These are phyloP conservation scores for Debaryomyces fabryi DNA, from an alignment of 1,139 yeast species.

Conservation along the genomic window DNA sequence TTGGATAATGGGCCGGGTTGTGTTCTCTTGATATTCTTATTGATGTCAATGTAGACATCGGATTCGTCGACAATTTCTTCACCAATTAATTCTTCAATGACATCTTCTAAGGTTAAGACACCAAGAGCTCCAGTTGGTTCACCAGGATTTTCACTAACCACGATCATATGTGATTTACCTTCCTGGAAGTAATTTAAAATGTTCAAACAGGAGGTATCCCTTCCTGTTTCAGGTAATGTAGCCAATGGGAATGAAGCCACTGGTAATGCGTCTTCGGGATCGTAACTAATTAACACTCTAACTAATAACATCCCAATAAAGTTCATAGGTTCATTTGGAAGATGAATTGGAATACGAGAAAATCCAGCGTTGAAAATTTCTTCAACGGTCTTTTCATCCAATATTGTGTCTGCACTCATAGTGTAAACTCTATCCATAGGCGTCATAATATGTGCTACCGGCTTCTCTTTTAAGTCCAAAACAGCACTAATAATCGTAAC, in stretches of 20 bases:
- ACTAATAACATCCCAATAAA: constrained; percentile 95
- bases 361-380: constrained; percentile 93
- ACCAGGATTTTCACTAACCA: constrained; percentile 87
- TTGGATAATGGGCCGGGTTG: constrained; percentile 86
- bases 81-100: constrained; percentile 95
- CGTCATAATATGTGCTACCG: constrained; percentile 87
- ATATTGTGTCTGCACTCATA: constrained; percentile 78
- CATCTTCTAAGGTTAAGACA: constrained; percentile 92
- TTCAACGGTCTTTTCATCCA: constrained; percentile 85
- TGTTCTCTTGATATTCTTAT: constrained; percentile 78
- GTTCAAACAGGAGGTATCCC: constrained; percentile 90
- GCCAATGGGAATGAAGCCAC: constrained; percentile 94
- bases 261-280: constrained; percentile 93
- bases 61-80: constrained; percentile 97
- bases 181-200: constrained; percentile 95
- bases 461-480: constrained; percentile 87
- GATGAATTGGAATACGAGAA: constrained; percentile 92
- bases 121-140: constrained; percentile 87
- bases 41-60: constrained; percentile 92
- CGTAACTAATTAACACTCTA: constrained; percentile 89
- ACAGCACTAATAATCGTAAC: constrained; percentile 96
- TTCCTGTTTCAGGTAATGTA: constrained; percentile 91
- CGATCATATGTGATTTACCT: constrained; percentile 97
- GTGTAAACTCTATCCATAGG: constrained; percentile 91
- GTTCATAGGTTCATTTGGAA: constrained; percentile 86